Base-by-base conservation (phyloP, 805 yeast species). In the Yamadazyma philogaea region DNA sequence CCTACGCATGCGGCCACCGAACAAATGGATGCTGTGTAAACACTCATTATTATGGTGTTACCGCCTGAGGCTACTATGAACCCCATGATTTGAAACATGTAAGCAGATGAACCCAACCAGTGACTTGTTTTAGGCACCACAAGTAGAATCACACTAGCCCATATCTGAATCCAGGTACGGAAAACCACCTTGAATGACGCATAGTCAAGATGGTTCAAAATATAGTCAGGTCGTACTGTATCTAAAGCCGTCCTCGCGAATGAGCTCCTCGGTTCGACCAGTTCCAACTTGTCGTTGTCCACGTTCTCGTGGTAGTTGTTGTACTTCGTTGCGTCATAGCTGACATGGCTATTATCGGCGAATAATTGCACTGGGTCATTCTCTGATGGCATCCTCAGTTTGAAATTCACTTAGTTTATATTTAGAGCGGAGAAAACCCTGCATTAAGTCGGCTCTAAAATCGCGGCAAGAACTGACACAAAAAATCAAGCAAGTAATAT, bases 51-150 rank as follows among this genome's bases (percentile, higher is more conserved):
- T 3, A 63, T 43, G 43, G 57, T 56, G 10, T 43, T 39, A 2
- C 66, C 66, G 2, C 70, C 69, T n/a, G 59, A 31, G 16, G 52
- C 49, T 3, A 41, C 42, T 19, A 63, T 53, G 34, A 62, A 60
- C 2, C 59, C 63, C 18, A 63, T 46, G 11, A 63, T 53, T 32
- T 55, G 63, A 26, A 60, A 39, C 32, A 64, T 47, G 43, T 54
- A 64, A 2, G 61, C 48, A 3, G 63, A 66, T 16, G 38, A 40
- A 5, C 68, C 68, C 0, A 63, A 14, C 68, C 68, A 65, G 17
- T 31, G 34, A 34, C 55, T 50, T 1, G 59, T 48, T 2, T 43
- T 33, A 2, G 61, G 65, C 3, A 60, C 52, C 4, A 61, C 49
- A 7, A 52, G 42, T 14, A 64, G 31, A 7, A 65, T 44, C 5